phyloP scores from a whole-genome alignment of 108 stramenopile species.

The Nannochloropsis salina region DNA sequence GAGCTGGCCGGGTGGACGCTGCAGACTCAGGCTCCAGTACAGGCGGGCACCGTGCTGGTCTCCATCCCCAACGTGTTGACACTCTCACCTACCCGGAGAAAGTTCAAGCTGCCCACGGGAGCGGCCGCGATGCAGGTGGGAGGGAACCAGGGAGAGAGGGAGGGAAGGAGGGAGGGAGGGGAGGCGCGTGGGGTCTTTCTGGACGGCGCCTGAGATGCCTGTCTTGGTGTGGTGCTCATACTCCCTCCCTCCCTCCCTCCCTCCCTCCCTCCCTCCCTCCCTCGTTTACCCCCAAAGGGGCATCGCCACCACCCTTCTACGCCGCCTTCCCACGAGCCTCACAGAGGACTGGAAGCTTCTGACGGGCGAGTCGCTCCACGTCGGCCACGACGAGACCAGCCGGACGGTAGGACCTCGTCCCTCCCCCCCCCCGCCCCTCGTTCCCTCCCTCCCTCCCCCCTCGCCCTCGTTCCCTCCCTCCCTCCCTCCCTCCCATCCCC shows the following conservation, averaged over 20 bases:
- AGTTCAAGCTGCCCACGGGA: background rate
- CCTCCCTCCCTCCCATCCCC: background rate
- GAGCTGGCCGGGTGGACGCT: background rate
- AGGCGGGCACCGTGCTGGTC: background rate
- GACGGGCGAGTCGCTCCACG: background rate
- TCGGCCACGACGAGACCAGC: background rate
- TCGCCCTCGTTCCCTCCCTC: background rate
- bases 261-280: background rate
- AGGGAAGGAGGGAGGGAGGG: background rate
- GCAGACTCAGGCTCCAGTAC: background rate
- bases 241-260: slow-evolving; percentile 1
- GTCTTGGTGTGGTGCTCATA: background rate
- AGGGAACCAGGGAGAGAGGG: no score
- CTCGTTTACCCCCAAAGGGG: slow-evolving; percentile 13
- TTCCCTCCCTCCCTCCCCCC: background rate
- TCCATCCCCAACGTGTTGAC: background rate
- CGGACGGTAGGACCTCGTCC: no score
- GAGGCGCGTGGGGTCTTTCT: no score
- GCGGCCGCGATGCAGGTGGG: background rate
- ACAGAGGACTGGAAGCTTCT: slow-evolving; percentile 14
- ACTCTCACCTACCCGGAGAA: background rate
- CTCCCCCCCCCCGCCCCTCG: no score
- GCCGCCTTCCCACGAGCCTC: background rate
- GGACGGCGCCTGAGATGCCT: background rate
- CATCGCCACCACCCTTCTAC: slow-evolving; percentile 1